Percentiles rank a stretch among this genome's conserved stretches.
phyloP scores from a whole-genome alignment of 78 protist species.

The Polysphondylium violaceum region DNA sequence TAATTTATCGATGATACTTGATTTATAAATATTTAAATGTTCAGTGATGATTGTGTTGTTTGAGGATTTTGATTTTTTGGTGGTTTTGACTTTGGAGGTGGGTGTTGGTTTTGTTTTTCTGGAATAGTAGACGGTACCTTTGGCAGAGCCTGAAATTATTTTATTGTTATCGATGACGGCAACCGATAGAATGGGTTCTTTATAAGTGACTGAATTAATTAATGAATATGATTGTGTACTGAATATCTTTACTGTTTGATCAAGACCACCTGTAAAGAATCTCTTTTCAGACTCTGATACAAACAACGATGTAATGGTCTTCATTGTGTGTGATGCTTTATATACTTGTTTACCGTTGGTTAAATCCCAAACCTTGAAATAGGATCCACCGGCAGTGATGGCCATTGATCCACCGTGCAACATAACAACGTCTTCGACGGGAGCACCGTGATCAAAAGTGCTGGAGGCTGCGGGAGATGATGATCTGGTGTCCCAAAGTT shows the following conservation, averaged over 20 bases:
- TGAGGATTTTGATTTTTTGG: background rate
- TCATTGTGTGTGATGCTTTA: background rate
- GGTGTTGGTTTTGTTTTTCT: conserved; percentile 4
- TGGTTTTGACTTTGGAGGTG: background rate
- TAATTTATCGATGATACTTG: conserved; percentile 41
- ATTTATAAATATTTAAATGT: conserved; percentile 7
- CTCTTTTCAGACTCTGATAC: conserved; percentile 18
- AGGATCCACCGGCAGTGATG: conserved; percentile 38
- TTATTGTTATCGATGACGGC: background rate
- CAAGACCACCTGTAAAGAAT: conserved; percentile 43
- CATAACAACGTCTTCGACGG: conserved; percentile 50
- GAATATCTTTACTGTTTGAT: conserved; percentile 38
- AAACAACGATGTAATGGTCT: conserved; percentile 46
- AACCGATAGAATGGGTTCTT: conserved; percentile 31
- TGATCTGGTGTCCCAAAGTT: conserved; percentile 50
- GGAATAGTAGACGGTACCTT: conserved; percentile 12
- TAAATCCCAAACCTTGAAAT: conserved; percentile 52
- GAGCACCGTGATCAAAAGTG: conserved; percentile 52
- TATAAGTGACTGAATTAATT: conserved; percentile 19
- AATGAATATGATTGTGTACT: conserved; percentile 16
- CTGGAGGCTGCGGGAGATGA: background rate
- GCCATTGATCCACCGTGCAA: conserved; percentile 14
- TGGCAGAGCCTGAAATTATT: conserved; percentile 36
- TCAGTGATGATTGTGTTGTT: background rate
- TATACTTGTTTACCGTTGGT: background rate